Base-by-base conservation (phyloP, 2,329 filamentous ascomycete genomes). In the Botrytis medusae region DNA sequence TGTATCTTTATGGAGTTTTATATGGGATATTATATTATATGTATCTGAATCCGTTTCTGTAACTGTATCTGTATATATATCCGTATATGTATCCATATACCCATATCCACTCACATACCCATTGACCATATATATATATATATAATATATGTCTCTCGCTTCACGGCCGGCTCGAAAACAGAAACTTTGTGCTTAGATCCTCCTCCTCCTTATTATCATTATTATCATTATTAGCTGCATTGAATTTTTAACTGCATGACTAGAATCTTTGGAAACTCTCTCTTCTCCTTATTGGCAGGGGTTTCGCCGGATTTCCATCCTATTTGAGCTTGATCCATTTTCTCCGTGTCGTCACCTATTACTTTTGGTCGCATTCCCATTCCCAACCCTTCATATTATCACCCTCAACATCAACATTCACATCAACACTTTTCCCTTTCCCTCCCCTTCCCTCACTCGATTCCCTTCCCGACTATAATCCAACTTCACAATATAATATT, bases 361-460 rank as follows among this genome's bases (percentile, higher is more conserved):
- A 8, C 51, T 59, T 59, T 59, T 37, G 12, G 34, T 40, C 32
- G 34, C 65, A 68, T 57, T 59, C 67, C 10, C 34, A 54, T 12
- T 60, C 67, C 54, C 67, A 69, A 57, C 67, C 32, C 37, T 42
- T 25, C 64, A 54, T 34, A 68, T 68, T 44, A 29, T 40, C 16
- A 42, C 32, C 48, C 68, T 63, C 68, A 62, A 70, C 54, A 46
- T 62, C 68, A 48, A 59, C 51, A 69, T 57, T 48, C 42, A 57
- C 51, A 57, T 29, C 51, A 57, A 57, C 51, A 9, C 51, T 57
- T 57, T 57, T 18, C 14, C 14, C 51, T 32, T 25, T 69, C 37
- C 25, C n/a, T 34, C n/a, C 22, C 7, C 22, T 42, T 62, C 44
- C 32, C 48, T 54, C 48, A 14, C 48, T n/a, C 7, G 48, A 2